Evolutionary conservation across 768 basidiomycete species (phyloP).

Genomic region (Cyclocybe cylindracea): DNA sequence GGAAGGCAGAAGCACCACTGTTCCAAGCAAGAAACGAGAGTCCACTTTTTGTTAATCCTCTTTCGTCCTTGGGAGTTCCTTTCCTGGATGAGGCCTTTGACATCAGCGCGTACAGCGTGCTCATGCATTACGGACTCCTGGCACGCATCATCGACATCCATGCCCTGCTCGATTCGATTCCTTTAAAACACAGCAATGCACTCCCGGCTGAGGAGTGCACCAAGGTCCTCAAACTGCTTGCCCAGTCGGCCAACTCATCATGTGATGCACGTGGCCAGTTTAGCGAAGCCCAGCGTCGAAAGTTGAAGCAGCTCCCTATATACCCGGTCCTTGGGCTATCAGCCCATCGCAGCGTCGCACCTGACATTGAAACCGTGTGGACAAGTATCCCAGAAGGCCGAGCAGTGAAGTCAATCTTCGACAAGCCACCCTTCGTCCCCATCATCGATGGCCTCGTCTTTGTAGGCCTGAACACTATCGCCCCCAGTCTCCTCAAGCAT

Average conservation of each 20-base stretch:
- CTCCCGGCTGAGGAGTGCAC: slow-evolving; percentile 4
- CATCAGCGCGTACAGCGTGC: slow-evolving; percentile 15
- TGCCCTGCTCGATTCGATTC: slow-evolving; percentile 30
- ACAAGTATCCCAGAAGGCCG: slow-evolving; percentile 6
- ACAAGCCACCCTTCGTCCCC: slow-evolving; percentile 23
- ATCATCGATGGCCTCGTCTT: slow-evolving; percentile 21
- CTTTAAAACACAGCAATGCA: neutral
- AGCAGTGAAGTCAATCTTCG: slow-evolving; percentile 2
- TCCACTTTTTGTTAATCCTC: slow-evolving; percentile 14
- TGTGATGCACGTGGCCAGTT: slow-evolving; percentile 2
- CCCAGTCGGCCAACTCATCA: slow-evolving; percentile 2
- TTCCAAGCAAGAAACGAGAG: slow-evolving; percentile 28
- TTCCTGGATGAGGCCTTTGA: slow-evolving; percentile 32
- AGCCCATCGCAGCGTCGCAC: neutral
- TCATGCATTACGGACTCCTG: slow-evolving; percentile 17
- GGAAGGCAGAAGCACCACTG: slow-evolving; percentile 20
- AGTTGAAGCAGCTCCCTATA: slow-evolving; percentile 25
- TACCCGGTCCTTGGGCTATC: slow-evolving; percentile 26
- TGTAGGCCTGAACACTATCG: slow-evolving; percentile 24
- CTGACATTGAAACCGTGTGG: slow-evolving; percentile 4
- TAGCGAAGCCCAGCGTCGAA: slow-evolving; percentile 4
- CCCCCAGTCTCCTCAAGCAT: slow-evolving; percentile 21
- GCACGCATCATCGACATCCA: slow-evolving; percentile 26
- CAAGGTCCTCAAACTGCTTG: slow-evolving; percentile 14
- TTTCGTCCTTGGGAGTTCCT: slow-evolving; percentile 30